phyloP scores from a whole-genome alignment of 495 filamentous ascomycete species.

The Amorphotheca resinae region DNA sequence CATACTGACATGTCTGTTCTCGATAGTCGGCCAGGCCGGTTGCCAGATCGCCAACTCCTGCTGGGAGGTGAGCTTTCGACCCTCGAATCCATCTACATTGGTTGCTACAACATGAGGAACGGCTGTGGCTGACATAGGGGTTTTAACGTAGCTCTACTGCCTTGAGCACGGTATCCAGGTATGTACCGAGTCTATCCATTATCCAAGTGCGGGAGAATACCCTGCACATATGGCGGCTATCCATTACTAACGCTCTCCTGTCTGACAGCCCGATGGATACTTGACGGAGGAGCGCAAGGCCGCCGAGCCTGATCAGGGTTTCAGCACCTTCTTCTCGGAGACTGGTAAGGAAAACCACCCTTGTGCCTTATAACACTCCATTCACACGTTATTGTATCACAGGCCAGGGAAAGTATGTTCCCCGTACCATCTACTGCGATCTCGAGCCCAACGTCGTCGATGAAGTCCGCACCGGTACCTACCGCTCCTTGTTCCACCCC shows the following conservation, averaged over 20 bases:
- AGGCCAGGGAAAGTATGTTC: conserved; percentile 97
- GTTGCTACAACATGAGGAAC: too few relatives aligned
- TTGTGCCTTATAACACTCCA: conserved; percentile 2
- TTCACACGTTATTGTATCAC: conserved; percentile 2
- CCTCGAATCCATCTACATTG: too few relatives aligned
- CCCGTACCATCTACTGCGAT: conserved; percentile 98
- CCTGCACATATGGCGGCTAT: too few relatives aligned
- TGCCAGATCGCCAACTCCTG: conserved; percentile 99
- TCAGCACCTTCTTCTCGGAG: conserved; percentile 99
- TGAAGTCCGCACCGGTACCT: conserved; percentile 95
- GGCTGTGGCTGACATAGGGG: conserved; percentile 21
- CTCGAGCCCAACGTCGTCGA: conserved; percentile 99
- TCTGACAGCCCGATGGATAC: conserved; percentile 83
- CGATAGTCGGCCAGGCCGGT: conserved; percentile 95
- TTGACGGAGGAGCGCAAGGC: conserved; percentile 96
- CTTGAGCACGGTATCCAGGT: conserved; percentile 99
- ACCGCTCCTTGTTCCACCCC: conserved; percentile 93
- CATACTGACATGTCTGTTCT: conserved; percentile 22
- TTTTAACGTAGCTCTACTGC: conserved; percentile 75
- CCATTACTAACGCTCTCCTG: conserved; percentile 31
- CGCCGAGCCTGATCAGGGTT: conserved; percentile 86
- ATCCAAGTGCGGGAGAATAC: background rate
- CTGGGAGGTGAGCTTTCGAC: conserved; percentile 98
- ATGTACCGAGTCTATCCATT: conserved; percentile 24
- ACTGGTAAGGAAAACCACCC: conserved; percentile 54